Percentiles rank a stretch among this genome's conserved stretches.
Evolutionary conservation across 768 basidiomycete genomes (phyloP).

Genomic region (Lactarius sanguifluus): DNA sequence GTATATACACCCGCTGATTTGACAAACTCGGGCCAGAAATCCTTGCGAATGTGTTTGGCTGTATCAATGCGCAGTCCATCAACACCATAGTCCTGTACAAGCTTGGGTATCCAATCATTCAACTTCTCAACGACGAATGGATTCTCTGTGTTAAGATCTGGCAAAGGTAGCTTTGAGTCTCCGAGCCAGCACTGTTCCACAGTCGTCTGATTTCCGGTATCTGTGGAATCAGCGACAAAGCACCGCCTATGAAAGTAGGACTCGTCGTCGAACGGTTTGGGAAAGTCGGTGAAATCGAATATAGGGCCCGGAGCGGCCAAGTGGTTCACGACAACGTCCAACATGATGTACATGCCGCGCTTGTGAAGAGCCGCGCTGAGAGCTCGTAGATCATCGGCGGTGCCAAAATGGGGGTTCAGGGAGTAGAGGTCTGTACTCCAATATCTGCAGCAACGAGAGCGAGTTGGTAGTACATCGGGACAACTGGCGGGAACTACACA

Average conservation of each 20-base stretch:
- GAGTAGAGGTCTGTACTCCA: constrained; percentile 50
- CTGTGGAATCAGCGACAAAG: constrained; percentile 42
- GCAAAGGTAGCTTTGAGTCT: constrained; percentile 50
- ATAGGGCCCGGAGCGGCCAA: constrained; percentile 43
- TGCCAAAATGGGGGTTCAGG: constrained; percentile 56
- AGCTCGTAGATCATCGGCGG: constrained; percentile 48
- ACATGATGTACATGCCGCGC: constrained; percentile 59
- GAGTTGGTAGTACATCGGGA: not conserved
- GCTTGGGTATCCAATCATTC: constrained; percentile 48
- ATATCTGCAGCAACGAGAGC: constrained; percentile 37
- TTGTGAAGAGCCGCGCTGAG: constrained; percentile 49
- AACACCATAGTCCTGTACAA: constrained; percentile 48
- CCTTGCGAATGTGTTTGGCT: constrained; percentile 53
- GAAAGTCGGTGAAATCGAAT: constrained; percentile 30
- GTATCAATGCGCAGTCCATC: constrained; percentile 62
- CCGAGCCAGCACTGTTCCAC: constrained; percentile 64
- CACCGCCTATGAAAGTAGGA: constrained; percentile 43
- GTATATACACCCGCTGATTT: constrained; percentile 50
- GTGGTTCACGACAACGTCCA: constrained; percentile 65
- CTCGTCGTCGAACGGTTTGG: constrained; percentile 39
- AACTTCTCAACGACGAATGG: constrained; percentile 43
- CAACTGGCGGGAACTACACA: constrained; percentile 27
- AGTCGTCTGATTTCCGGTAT: constrained; percentile 42
- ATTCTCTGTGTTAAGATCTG: constrained; percentile 58
- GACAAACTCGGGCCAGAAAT: constrained; percentile 56